A percentile compares a stretch with the other conserved stretches of the same genome.
These are phyloP conservation scores for Leccinum rimulosum DNA, from an alignment of 768 basidiomycete species.

Conservation along the genomic window DNA sequence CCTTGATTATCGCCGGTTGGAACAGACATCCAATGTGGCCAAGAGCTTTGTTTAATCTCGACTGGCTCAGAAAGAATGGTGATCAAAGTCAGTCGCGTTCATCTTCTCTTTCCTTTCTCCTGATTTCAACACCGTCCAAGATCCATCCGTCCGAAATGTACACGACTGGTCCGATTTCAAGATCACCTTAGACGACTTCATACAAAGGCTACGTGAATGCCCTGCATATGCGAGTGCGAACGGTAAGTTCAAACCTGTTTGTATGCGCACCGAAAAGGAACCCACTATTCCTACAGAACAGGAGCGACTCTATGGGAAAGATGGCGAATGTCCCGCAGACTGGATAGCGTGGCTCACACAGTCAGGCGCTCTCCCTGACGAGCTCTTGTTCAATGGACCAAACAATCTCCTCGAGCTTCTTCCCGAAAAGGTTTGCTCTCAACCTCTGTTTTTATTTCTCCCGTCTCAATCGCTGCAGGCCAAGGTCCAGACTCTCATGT, in stretches of 20 bases:
- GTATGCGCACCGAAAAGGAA: not conserved
- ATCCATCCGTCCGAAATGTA: constrained; percentile 62
- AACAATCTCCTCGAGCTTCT: constrained; percentile 60
- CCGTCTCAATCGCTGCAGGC: constrained; percentile 37
- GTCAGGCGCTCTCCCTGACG: constrained; percentile 46
- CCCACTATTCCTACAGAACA: constrained; percentile 38
- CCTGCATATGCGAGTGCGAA: constrained; percentile 35
- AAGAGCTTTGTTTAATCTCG: constrained; percentile 47
- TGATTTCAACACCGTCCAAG: constrained; percentile 33
- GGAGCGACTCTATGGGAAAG: constrained; percentile 75
- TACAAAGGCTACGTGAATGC: constrained; percentile 41
- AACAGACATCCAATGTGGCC: constrained; percentile 59
- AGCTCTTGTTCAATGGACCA: constrained; percentile 49
- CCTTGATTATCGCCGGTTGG: constrained; percentile 63
- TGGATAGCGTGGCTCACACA: constrained; percentile 65
- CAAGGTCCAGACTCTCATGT: constrained; percentile 77
- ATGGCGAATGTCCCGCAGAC: constrained; percentile 60
- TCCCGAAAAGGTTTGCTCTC: constrained; percentile 45
- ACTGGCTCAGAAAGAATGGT: constrained; percentile 47
- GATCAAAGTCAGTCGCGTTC: constrained; percentile 20
- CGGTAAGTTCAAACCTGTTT: constrained; percentile 31
- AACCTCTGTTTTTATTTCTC: not conserved
- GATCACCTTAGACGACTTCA: constrained; percentile 52
- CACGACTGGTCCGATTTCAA: constrained; percentile 52
- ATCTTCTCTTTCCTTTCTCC: not conserved